Evolutionary conservation across 2,329 filamentous ascomycete genomes (phyloP), one percentile per base, ranked within the genome.

Genomic region (Aspergillus puulaauensis): DNA sequence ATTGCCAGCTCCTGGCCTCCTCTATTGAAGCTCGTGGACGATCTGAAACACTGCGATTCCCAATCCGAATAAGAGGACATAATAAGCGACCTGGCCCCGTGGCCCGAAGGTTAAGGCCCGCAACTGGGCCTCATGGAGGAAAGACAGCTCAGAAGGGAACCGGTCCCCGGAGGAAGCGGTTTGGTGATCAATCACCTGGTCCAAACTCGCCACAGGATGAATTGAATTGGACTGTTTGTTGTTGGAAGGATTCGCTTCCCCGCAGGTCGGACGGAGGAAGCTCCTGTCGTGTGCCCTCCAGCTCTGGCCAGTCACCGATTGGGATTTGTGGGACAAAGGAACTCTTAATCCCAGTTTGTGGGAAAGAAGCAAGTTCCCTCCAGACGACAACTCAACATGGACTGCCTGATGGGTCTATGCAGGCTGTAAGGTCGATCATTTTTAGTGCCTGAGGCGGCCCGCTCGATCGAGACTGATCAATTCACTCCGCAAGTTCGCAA

Each of bases 341-440:
- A 15, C 12, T 4, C n/a, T 19, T 21, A 12, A 21, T 19, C 17
- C n/a, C 41, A 15, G 14, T 37, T 24, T 27, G n/a, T 27, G 14
- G 19, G 35, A 21, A 48, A 35, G 14, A 52, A 43, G 24, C 40
- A 41, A 43, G 24, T 52, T 48, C 23, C n/a, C 37, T 33, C 9
- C 15, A 37, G 14, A 31, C 27, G 9, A 31, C 27, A 31, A 31
- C 27, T 11, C 27, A 54, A 40, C 54, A 50, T 45, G 39, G 54
- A 56, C 46, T 46, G 39, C 12, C 44, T 44, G 45, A 37, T 46
- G 31, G 31, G 46, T 51, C 54, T 39, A 51, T 56, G 46, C 54
- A 56, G 40, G 31, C 47, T 51, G 39, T 49, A 50, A 12, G 40
- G 41, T 52, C 31, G 40, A 56, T 56, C 31, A 37, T 37, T n/a